These are phyloP conservation scores for Boletus coffeatus DNA, from an alignment of 1,284 basidiomycete genomes.

Conservation along the genomic window DNA sequence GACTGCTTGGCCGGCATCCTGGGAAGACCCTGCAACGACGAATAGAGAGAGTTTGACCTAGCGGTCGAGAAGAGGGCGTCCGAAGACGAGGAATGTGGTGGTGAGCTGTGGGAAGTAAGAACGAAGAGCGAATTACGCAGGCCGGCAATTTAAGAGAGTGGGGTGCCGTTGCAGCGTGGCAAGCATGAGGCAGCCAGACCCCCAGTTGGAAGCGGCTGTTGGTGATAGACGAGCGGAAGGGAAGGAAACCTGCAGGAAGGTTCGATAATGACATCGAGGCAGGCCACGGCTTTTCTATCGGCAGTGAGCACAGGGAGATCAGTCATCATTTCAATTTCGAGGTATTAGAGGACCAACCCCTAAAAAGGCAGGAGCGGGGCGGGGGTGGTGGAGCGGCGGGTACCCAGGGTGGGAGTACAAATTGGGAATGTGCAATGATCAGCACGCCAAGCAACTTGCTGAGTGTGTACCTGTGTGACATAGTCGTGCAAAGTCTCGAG, in stretches of 20 bases:
- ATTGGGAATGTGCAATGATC: conserved; percentile 12
- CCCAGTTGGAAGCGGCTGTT: conserved; percentile 28
- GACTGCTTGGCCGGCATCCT: conserved; percentile 43
- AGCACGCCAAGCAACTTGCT: conserved; percentile 10
- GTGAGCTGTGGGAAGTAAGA: conserved; percentile 22
- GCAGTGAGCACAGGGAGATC: conserved; percentile 20
- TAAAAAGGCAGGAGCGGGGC: conserved; percentile 22
- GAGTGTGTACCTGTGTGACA: not conserved
- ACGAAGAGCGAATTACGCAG: conserved; percentile 28
- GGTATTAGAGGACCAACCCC: conserved; percentile 16
- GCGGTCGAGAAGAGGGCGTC: conserved; percentile 24
- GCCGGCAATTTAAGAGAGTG: conserved; percentile 42
- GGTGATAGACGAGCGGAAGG: conserved; percentile 31
- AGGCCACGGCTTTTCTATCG: conserved; percentile 29
- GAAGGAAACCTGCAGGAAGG: conserved; percentile 27
- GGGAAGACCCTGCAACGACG: conserved; percentile 17
- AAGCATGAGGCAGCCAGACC: conserved; percentile 49
- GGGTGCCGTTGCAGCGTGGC: conserved; percentile 49
- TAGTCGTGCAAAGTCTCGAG: not conserved
- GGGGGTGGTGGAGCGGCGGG: conserved; percentile 10
- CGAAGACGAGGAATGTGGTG: conserved; percentile 21
- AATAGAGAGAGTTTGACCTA: conserved; percentile 16
- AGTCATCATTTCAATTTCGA: conserved; percentile 33
- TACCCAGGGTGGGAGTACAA: not conserved
- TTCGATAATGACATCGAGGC: conserved; percentile 25